Evolutionary conservation across 2,329 filamentous ascomycete genomes (phyloP).

Genomic region (Fonsecaea monophora): DNA sequence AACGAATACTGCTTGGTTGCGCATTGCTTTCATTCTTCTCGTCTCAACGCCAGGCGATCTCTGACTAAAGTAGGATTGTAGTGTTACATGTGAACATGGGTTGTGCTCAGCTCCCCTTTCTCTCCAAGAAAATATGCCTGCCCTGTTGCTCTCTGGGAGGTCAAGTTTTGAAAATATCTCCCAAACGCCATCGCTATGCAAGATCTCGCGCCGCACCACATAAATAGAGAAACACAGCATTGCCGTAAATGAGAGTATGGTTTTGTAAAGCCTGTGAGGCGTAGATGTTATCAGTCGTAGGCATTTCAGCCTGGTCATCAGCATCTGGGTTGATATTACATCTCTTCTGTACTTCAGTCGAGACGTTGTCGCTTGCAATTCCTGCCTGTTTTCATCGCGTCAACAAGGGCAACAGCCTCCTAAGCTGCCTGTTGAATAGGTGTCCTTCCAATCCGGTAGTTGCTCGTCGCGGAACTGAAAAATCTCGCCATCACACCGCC

Average conservation of each 20-base stretch:
- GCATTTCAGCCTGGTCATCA: conserved; percentile 23
- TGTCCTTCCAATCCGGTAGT: conserved; percentile 43
- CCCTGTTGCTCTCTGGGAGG: background rate
- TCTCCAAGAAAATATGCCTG: conserved; percentile 8
- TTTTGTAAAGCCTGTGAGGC: background rate
- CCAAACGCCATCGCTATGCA: conserved; percentile 37
- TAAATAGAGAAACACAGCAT: conserved; percentile 2
- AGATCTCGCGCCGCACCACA: conserved; percentile 1
- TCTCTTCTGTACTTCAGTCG: conserved; percentile 8
- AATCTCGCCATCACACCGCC: conserved; percentile 53
- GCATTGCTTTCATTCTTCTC: background rate
- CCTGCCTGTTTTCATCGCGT: background rate
- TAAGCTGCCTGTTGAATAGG: conserved; percentile 34
- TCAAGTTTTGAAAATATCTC: background rate
- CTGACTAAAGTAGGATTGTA: conserved; percentile 5
- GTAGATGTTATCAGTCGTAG: conserved; percentile 9
- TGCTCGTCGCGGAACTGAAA: conserved; percentile 51
- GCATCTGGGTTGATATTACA: conserved; percentile 24
- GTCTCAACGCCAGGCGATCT: background rate
- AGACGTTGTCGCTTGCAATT: conserved; percentile 19
- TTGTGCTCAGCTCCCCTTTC: background rate
- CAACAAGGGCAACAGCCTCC: conserved; percentile 4
- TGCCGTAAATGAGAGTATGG: conserved; percentile 14
- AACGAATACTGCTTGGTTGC: conserved; percentile 22
- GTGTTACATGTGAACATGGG: conserved; percentile 5